phyloP scores from a whole-genome alignment of 176 grass and related monocot species.

The Cenchrus fungigraminus region DNA sequence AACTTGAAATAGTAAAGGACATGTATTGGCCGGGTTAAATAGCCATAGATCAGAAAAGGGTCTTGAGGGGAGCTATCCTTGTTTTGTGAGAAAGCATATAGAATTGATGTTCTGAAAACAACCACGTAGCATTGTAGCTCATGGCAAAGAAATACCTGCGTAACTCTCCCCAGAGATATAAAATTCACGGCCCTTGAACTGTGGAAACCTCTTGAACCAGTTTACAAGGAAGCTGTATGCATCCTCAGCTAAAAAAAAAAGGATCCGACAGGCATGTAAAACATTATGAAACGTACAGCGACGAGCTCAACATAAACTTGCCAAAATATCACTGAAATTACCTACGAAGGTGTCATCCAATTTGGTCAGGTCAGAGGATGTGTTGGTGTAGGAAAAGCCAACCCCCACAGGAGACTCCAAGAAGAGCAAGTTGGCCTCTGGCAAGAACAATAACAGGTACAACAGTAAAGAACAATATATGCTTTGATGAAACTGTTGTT shows the following conservation, averaged over 20 bases:
- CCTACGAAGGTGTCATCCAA: constrained; percentile 48
- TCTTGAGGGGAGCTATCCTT: background rate
- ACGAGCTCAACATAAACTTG: background rate
- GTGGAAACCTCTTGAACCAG: constrained; percentile 70
- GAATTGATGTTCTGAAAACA: background rate
- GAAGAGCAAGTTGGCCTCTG: constrained; percentile 60
- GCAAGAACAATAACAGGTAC: background rate
- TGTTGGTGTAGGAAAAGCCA: constrained; percentile 58
- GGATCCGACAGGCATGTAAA: background rate
- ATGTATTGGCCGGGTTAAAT: background rate
- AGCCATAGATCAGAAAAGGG: background rate
- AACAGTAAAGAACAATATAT: background rate
- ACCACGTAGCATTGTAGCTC: background rate
- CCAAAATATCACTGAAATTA: constrained; percentile 20
- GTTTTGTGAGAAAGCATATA: background rate
- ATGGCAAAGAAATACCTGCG: constrained; percentile 57
- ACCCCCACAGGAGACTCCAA: constrained; percentile 51
- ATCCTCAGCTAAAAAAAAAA: constrained; percentile 58
- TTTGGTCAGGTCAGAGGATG: constrained; percentile 47
- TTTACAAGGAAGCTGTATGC: constrained; percentile 70
- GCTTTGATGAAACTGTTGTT: background rate
- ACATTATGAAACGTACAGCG: background rate
- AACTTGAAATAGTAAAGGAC: no score
- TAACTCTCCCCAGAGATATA: constrained; percentile 93
- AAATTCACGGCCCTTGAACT: constrained; percentile 61